Base-by-base conservation (phyloP, 2,329 filamentous ascomycete species). In the Ophiostoma himal-ulmi region DNA sequence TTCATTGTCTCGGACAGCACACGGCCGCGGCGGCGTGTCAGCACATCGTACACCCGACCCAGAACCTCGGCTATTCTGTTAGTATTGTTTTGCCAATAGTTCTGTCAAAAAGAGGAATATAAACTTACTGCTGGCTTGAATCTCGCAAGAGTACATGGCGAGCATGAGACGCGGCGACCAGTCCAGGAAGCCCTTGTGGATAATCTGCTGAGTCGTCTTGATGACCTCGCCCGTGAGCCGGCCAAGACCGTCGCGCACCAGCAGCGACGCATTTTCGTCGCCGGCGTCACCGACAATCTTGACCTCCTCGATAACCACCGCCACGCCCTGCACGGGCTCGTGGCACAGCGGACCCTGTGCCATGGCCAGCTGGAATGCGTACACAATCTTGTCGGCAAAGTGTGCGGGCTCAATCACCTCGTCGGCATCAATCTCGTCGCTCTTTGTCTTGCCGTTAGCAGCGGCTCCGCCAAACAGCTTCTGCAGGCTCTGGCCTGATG, bases 141-240 rank as follows among this genome's bases (percentile, higher is more conserved):
- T 98, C 78, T 98, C 95, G 78, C 94, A 97, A 70, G 88, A 93
- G 82, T 99, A 99, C 93, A 98, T 98, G 68, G 95, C 95, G 64
- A 99, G 88, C 82, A 98, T 88, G 75, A 99, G 87, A n/a, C 95
- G 89, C 0, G 95, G 92, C 54, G 91, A 94, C 95, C 95, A 99
- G 83, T 98, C 95, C 22, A 97, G 83, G 83, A 98, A 97, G 30
- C 90, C 94, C 73, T 89, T 84, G 68, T 90, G 87, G 72, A 99
- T 93, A n/a, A 89, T 87, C 65, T 92, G 89, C 75, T 94, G 92
- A 22, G 94, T 89, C 0, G 91, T 90, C 79, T 93, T 93, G 82
- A 99, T 97, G 64, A 96, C 88, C 81, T 98, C 95, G 73, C 95
- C 93, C 0, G 94, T 98, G 0, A 98, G 83, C 2, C 94, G 90